phyloP scores from a whole-genome alignment of 2,329 filamentous ascomycete genomes.

The Talaromyces sp. region DNA sequence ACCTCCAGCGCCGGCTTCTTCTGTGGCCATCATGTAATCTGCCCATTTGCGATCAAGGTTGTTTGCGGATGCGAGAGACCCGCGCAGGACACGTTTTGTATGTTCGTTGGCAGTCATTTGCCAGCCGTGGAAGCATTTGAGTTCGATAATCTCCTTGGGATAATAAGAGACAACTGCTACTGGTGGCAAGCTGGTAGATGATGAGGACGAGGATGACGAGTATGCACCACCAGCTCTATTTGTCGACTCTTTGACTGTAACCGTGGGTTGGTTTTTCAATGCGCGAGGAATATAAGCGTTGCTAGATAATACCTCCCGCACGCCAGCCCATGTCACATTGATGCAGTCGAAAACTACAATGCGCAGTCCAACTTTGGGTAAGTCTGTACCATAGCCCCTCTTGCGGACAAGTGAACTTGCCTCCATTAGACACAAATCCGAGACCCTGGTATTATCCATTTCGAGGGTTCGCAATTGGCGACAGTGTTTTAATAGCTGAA shows the following conservation, averaged over 20 bases:
- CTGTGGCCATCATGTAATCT: slow-evolving; percentile 86
- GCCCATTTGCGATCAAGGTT: slow-evolving; percentile 89
- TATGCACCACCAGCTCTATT: slow-evolving; percentile 18
- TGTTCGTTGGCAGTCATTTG: slow-evolving; percentile 95
- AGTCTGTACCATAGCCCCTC: slow-evolving; percentile 53
- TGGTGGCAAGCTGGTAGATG: background rate
- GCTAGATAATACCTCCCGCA: slow-evolving; percentile 78
- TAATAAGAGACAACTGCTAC: slow-evolving; percentile 39
- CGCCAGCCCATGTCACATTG: slow-evolving; percentile 87
- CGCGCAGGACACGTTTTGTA: slow-evolving; percentile 75
- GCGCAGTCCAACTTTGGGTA: slow-evolving; percentile 62
- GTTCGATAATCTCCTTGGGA: slow-evolving; percentile 72
- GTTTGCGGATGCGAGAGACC: slow-evolving; percentile 69
- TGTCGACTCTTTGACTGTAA: slow-evolving; percentile 33
- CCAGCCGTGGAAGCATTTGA: slow-evolving; percentile 95
- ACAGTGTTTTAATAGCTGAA: slow-evolving; percentile 76
- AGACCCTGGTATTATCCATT: slow-evolving; percentile 90
- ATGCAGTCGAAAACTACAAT: slow-evolving; percentile 88
- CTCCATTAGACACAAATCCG: slow-evolving; percentile 79
- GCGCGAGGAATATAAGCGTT: slow-evolving; percentile 70
- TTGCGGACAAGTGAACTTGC: slow-evolving; percentile 73
- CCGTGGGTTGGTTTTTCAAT: slow-evolving; percentile 29
- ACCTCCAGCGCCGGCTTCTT: slow-evolving; percentile 67
- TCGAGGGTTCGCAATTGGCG: slow-evolving; percentile 67
- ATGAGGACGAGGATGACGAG: slow-evolving; percentile 24